Evolutionary conservation across 1,284 basidiomycete species (phyloP).

Genomic region (Ganoderma lingzhi): DNA sequence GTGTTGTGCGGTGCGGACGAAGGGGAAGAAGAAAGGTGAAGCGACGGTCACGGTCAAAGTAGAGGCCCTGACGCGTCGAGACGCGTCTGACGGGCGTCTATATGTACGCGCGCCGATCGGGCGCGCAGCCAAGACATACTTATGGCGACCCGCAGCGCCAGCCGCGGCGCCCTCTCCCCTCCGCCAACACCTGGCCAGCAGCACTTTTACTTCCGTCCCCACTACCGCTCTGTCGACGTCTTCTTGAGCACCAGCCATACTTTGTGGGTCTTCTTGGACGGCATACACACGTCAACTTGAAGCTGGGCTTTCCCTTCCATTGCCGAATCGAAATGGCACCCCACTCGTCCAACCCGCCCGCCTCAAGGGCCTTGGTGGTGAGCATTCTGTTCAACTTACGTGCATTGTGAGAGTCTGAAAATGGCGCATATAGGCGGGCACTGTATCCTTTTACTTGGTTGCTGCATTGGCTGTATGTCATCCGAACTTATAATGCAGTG

Average conservation of each 20-base stretch:
- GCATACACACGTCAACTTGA: background rate
- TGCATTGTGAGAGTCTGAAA: background rate
- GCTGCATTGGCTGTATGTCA: constrained; percentile 79
- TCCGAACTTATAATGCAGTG: constrained; percentile 4
- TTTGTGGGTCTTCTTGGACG: background rate
- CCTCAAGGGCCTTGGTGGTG: constrained; percentile 36
- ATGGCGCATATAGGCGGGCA: constrained; percentile 55
- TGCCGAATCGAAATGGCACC: constrained; percentile 5
- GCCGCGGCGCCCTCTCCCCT: background rate
- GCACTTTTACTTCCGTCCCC: background rate
- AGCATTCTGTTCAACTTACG: constrained; percentile 12
- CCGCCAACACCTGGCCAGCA: constrained; percentile 12
- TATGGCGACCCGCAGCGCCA: constrained; percentile 11
- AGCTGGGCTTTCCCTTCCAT: background rate
- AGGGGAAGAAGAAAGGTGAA: background rate
- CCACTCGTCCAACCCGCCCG: constrained; percentile 29
- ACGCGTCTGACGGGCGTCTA: constrained; percentile 11
- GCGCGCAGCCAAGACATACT: constrained; percentile 15
- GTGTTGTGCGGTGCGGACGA: background rate
- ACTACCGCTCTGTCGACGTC: background rate
- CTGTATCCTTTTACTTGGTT: constrained; percentile 82
- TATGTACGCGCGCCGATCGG: constrained; percentile 21
- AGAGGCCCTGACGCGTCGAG: constrained; percentile 14
- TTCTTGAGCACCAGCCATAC: background rate
- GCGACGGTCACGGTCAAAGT: constrained; percentile 12